phyloP scores from a whole-genome alignment of 2,329 filamentous ascomycete genomes.

The Cyanodermella asteris region DNA sequence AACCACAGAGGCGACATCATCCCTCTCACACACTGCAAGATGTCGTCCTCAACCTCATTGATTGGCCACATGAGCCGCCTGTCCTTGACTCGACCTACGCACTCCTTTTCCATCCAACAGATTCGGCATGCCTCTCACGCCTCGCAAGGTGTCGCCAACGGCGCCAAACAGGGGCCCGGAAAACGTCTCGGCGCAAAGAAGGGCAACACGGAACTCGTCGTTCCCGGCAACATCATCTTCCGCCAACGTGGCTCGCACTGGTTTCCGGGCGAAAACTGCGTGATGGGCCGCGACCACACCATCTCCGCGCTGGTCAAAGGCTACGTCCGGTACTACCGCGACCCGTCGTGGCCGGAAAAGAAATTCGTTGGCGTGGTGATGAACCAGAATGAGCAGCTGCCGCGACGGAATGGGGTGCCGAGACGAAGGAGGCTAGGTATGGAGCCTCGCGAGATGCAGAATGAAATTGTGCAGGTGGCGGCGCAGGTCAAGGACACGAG shows the following conservation, averaged over 20 bases:
- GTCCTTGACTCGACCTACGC: conserved; percentile 12
- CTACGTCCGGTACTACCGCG: conserved; percentile 93
- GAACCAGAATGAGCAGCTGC: conserved; percentile 58
- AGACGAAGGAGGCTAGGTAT: conserved; percentile 49
- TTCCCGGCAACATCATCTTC: conserved; percentile 94
- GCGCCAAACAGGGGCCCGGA: conserved; percentile 45
- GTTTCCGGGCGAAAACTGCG: conserved; percentile 88
- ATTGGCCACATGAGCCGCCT: no score
- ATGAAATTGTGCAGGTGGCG: conserved; percentile 1
- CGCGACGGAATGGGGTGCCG: conserved; percentile 51
- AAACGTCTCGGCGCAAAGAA: conserved; percentile 93
- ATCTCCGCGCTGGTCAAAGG: conserved; percentile 70
- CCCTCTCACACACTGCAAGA: no score
- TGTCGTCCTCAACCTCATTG: no score
- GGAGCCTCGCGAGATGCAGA: conserved; percentile 2
- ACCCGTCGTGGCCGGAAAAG: conserved; percentile 46
- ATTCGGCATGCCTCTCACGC: conserved; percentile 42
- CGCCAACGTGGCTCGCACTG: conserved; percentile 85
- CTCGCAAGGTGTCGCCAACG: conserved; percentile 45
- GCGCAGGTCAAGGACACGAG: conserved; percentile 2
- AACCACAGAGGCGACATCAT: no score
- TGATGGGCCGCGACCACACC: conserved; percentile 88
- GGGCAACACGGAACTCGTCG: conserved; percentile 76
- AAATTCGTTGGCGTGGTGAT: conserved; percentile 92
- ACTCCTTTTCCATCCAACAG: conserved; percentile 19